Conservation (phyloP, 139 green algal species). For the Spirogloea muscicola region DNA sequence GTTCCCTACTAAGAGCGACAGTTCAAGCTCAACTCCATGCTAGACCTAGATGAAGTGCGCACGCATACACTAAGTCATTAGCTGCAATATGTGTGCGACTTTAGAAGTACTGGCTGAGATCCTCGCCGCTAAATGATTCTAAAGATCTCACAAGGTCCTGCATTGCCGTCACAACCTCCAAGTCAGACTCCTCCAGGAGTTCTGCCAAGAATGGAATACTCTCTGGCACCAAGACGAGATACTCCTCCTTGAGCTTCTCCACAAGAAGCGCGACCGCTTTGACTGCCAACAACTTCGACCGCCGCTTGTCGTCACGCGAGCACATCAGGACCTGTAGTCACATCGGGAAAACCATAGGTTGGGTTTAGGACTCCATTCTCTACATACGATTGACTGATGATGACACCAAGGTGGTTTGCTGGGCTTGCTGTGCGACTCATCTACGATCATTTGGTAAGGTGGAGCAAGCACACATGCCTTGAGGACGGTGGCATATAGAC, state of each 20-base stretch:
- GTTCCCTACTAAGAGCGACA: too few relatives aligned
- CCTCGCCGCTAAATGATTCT: constrained; percentile 78
- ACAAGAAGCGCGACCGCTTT: constrained; percentile 5
- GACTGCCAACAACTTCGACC: constrained; percentile 3
- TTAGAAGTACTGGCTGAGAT: constrained; percentile 71
- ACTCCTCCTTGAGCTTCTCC: constrained; percentile 77
- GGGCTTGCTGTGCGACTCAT: too few relatives aligned
- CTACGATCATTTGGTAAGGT: too few relatives aligned
- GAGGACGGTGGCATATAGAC: too few relatives aligned
- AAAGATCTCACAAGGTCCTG: constrained; percentile 64
- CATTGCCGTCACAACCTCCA: constrained; percentile 56
- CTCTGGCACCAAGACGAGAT: constrained; percentile 67
- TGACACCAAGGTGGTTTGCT: too few relatives aligned
- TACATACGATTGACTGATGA: too few relatives aligned
- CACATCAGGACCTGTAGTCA: constrained; percentile 42
- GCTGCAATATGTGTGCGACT: too few relatives aligned
- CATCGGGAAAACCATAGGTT: neutral
- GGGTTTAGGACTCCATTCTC: too few relatives aligned
- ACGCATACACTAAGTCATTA: too few relatives aligned
- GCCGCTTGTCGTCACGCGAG: constrained; percentile 20
- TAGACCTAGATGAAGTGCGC: too few relatives aligned
- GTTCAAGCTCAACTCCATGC: too few relatives aligned
- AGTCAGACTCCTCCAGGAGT: constrained; percentile 82
- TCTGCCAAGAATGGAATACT: constrained; percentile 84
- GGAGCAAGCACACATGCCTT: too few relatives aligned